These are phyloP conservation scores for Trypanosoma mega DNA, from an alignment of 208 protist species.

Conservation along the genomic window DNA sequence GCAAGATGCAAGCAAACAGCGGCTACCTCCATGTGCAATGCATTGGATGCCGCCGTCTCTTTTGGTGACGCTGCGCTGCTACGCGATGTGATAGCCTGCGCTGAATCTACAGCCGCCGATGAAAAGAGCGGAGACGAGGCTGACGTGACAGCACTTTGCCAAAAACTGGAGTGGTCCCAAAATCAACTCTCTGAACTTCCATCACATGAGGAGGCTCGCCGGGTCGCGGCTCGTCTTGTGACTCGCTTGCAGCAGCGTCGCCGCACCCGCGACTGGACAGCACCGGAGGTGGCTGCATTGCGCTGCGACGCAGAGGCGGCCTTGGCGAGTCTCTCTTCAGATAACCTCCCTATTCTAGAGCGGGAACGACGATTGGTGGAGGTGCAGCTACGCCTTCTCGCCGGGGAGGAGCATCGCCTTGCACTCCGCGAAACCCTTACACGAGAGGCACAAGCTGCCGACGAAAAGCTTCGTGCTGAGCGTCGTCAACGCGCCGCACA, in stretches of 20 bases:
- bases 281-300: conserved; percentile 6
- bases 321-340: no score
- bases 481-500: conserved; percentile 7
- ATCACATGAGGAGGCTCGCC: neutral
- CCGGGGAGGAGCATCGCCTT: conserved; percentile 24
- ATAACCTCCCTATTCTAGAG: conserved; percentile 10
- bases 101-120: neutral
- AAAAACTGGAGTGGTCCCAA: conserved; percentile 1
- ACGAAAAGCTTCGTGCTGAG: conserved; percentile 18
- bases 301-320: conserved; percentile 1
- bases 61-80: conserved; percentile 11
- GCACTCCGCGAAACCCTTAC: conserved; percentile 8
- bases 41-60: conserved; percentile 7
- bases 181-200: conserved; percentile 3
- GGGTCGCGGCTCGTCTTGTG: neutral
- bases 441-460: conserved; percentile 16
- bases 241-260: conserved; percentile 12
- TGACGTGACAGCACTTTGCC: neutral
- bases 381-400: conserved; percentile 21
- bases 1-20: no score
- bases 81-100: neutral
- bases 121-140: neutral
- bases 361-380: conserved; percentile 14
- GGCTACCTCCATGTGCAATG: neutral
- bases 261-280: conserved; percentile 11